Evolutionary conservation across 2,329 filamentous ascomycete genomes (phyloP).

Genomic region (Lachnellula hyalina): DNA sequence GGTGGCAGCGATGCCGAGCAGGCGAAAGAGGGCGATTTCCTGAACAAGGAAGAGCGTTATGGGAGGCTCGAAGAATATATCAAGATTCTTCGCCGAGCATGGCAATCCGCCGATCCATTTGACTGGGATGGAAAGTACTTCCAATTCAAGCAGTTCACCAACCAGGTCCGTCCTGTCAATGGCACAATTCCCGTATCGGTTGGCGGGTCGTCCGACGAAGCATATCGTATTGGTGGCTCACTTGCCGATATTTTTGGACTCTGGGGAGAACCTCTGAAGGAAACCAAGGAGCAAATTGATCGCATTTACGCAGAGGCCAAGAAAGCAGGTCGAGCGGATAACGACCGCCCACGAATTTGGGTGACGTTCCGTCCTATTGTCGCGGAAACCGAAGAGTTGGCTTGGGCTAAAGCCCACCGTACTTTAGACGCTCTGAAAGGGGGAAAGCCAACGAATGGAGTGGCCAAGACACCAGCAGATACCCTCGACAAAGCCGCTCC

Average conservation of each 20-base stretch:
- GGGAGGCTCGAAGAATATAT: slow-evolving; percentile 57
- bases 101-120: slow-evolving; percentile 51
- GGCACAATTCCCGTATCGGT: slow-evolving; percentile 53
- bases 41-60: slow-evolving; percentile 53
- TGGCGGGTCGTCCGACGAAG: slow-evolving; percentile 53
- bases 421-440: slow-evolving; percentile 47
- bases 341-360: slow-evolving; percentile 54
- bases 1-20: slow-evolving; percentile 57
- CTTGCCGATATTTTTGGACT: slow-evolving; percentile 59
- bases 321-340: slow-evolving; percentile 45
- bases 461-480: slow-evolving; percentile 27
- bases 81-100: slow-evolving; percentile 52
- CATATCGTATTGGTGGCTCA: slow-evolving; percentile 53
- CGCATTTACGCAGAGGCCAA: slow-evolving; percentile 53
- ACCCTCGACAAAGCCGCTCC: slow-evolving; percentile 30
- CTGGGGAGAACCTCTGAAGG: slow-evolving; percentile 59
- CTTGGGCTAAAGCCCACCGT: slow-evolving; percentile 55
- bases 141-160: slow-evolving; percentile 53
- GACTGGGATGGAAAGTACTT: slow-evolving; percentile 58
- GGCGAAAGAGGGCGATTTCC: slow-evolving; percentile 54
- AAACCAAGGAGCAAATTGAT: slow-evolving; percentile 58
- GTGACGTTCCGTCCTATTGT: slow-evolving; percentile 58
- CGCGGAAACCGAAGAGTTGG: slow-evolving; percentile 56
- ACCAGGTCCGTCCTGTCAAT: slow-evolving; percentile 47
- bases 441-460: slow-evolving; percentile 35